phyloP scores from a whole-genome alignment of 306 rosid genomes.

The Glycine tomentella region DNA sequence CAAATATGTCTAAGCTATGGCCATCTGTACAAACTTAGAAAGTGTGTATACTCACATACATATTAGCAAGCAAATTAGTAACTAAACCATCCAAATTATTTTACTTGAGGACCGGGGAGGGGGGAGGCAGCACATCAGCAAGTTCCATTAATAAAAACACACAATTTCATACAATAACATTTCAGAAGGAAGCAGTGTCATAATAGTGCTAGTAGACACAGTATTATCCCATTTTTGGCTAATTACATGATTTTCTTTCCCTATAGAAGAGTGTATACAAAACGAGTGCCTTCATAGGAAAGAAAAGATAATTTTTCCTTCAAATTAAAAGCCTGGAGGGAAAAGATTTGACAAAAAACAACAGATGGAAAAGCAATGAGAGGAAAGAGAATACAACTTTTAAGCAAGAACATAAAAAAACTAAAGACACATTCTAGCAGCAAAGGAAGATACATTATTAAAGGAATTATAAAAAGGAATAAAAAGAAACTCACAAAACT shows the following conservation, averaged over 20 bases:
- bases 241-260: constrained; percentile 1
- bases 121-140: not conserved
- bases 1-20: constrained; percentile 2
- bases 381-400: constrained; percentile 6
- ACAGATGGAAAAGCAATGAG: constrained; percentile 9
- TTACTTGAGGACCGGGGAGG: not conserved
- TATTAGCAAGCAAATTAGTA: not conserved
- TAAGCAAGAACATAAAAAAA: constrained; percentile 16
- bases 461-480: not conserved
- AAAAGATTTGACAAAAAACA: not conserved
- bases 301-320: not conserved
- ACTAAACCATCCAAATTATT: constrained; percentile 23
- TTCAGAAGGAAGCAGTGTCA: constrained; percentile 13
- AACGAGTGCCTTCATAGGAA: not conserved
- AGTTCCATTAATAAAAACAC: not conserved
- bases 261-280: not conserved
- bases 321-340: not conserved
- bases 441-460: constrained; percentile 1
- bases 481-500: constrained; percentile 68
- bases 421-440: not conserved
- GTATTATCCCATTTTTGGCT: not conserved
- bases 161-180: not conserved
- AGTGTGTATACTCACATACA: not conserved
- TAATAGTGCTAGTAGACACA: not conserved
- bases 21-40: constrained; percentile 7